These are phyloP conservation scores for Theileria luwenshuni DNA, from an alignment of 169 alveolate species.

Conservation along the genomic window DNA sequence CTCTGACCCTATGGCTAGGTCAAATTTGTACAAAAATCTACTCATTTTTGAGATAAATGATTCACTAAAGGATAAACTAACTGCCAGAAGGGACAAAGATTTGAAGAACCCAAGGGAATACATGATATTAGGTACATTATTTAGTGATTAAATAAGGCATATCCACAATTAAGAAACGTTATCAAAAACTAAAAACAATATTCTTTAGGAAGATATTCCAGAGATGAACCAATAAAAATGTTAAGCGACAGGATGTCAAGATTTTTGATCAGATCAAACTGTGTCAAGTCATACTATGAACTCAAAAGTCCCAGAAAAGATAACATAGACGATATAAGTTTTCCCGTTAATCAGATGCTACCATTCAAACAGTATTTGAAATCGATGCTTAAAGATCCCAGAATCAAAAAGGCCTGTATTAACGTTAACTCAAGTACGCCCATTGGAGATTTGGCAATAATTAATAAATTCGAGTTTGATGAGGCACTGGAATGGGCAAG, in stretches of 20 bases:
- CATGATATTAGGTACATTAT: conserved; percentile 38
- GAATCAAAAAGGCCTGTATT: conserved; percentile 35
- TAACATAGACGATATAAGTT: conserved; percentile 39
- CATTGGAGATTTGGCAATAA: conserved; percentile 50
- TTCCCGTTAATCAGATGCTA: conserved; percentile 56
- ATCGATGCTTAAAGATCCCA: conserved; percentile 25
- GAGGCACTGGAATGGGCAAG: conserved; percentile 69
- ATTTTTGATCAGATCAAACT: conserved; percentile 65
- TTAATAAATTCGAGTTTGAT: conserved; percentile 60
- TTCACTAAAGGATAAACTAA: conserved; percentile 32
- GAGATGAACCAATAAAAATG: conserved; percentile 12
- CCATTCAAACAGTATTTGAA: conserved; percentile 50
- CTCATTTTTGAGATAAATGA: conserved; percentile 61
- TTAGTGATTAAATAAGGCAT: neutral
- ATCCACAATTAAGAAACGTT: neutral
- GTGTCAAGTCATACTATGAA: conserved; percentile 54
- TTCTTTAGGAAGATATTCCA: conserved; percentile 14
- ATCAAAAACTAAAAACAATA: neutral
- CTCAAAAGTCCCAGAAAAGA: conserved; percentile 60
- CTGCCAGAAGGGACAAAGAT: conserved; percentile 30
- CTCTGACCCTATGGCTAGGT: conserved; percentile 65
- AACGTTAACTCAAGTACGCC: conserved; percentile 25
- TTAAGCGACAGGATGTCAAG: conserved; percentile 57
- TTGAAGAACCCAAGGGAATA: conserved; percentile 54
- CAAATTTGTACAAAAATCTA: conserved; percentile 50